Conservation (phyloP, 2,329 filamentous ascomycete species). For the Arthroderma sp. region DNA sequence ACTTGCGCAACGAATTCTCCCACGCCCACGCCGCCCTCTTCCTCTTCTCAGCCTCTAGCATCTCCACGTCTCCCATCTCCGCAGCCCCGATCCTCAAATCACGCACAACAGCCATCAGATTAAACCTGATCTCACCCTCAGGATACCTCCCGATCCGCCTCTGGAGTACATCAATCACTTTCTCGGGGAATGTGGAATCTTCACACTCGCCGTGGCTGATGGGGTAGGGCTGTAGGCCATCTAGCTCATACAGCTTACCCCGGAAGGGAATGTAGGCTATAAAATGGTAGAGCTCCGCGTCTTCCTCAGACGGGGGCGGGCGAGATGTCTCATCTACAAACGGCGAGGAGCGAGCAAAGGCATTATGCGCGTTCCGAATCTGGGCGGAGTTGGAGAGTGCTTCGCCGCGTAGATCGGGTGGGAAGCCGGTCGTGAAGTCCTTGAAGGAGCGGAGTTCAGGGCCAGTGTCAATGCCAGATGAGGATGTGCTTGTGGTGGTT, state of each 20-base stretch:
- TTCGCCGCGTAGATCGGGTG: conserved; percentile 59
- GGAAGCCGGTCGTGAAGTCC: conserved; percentile 76
- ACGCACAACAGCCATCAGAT: conserved; percentile 80
- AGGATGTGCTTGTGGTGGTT: conserved; percentile 10
- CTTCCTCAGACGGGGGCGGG: conserved; percentile 54
- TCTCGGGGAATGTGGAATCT: conserved; percentile 57
- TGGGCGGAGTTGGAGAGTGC: conserved; percentile 57
- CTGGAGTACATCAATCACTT: conserved; percentile 77
- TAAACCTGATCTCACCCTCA: conserved; percentile 80
- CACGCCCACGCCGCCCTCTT: conserved; percentile 83
- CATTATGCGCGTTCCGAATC: conserved; percentile 73
- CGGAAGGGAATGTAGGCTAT: conserved; percentile 81
- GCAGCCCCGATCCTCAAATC: conserved; percentile 65
- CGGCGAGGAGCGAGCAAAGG: conserved; percentile 74
- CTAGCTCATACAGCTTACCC: conserved; percentile 78
- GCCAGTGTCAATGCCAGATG: conserved; percentile 53
- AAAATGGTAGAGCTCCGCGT: conserved; percentile 86
- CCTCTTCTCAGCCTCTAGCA: conserved; percentile 63
- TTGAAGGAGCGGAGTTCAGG: conserved; percentile 61
- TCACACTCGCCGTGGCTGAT: conserved; percentile 73
- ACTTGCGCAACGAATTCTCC: conserved; percentile 81
- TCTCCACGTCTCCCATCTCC: conserved; percentile 70
- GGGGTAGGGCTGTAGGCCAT: conserved; percentile 83
- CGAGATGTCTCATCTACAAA: conserved; percentile 85
- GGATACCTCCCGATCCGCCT: conserved; percentile 76